Percentiles rank a stretch among this genome's conserved stretches.
Conservation (phyloP, 140 eudicot species). For the Anethum foeniculum region DNA sequence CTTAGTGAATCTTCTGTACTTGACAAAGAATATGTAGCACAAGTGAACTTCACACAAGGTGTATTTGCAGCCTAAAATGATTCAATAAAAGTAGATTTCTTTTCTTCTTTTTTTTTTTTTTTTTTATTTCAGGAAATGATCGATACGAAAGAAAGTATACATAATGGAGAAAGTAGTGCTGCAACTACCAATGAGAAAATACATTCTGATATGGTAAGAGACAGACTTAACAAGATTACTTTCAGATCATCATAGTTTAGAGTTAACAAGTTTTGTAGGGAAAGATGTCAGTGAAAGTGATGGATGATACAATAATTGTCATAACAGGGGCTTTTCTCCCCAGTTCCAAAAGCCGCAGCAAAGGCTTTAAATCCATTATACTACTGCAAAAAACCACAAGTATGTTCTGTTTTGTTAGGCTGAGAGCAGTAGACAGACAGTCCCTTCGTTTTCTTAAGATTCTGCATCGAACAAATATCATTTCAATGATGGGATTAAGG, state of each 20-base stretch:
- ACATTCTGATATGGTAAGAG: slow-evolving; percentile 10
- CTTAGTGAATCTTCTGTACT: slow-evolving; percentile 5
- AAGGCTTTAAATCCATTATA: not conserved
- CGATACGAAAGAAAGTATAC: slow-evolving; percentile 12
- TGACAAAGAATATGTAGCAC: not conserved
- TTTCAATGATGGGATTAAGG: not conserved
- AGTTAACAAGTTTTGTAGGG: not conserved
- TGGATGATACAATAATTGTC: not conserved
- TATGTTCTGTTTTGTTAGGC: not conserved
- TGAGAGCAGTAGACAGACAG: not conserved
- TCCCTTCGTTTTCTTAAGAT: not conserved
- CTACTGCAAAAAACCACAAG: not conserved
- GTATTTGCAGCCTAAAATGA: not conserved
- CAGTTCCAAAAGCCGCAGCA: not conserved
- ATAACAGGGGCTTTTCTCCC: not conserved
- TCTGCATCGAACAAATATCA: not conserved
- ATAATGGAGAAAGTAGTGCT: not conserved
- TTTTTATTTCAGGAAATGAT: slow-evolving; percentile 23
- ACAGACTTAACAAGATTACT: not conserved
- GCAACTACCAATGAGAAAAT: not conserved
- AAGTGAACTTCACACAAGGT: not conserved
- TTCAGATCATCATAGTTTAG: not conserved
- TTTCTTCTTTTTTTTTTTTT: no score
- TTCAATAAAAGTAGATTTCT: not conserved
- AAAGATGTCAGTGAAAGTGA: not conserved